phyloP scores from a whole-genome alignment of 768 basidiomycete genomes.

The Tricholoma matsutake region DNA sequence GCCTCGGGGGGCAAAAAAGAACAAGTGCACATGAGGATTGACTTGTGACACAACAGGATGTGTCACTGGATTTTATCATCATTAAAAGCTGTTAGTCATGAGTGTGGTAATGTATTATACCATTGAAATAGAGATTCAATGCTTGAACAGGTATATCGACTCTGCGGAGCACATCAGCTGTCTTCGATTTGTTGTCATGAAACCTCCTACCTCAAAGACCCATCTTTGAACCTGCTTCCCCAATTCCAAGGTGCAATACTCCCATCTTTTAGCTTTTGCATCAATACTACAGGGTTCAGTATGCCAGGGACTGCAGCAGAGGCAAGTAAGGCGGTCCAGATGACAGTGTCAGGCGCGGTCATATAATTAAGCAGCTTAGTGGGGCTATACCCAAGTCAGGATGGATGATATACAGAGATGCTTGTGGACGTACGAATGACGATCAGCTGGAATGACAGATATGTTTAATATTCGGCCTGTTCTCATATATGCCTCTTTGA shows the following conservation, averaged over 20 bases:
- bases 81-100: background rate
- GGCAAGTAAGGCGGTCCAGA: constrained; percentile 79
- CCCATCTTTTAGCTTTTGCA: constrained; percentile 86
- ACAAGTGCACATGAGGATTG: constrained; percentile 88
- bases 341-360: constrained; percentile 89
- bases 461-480: constrained; percentile 95
- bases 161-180: constrained; percentile 32
- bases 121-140: constrained; percentile 86
- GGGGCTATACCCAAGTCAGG: constrained; percentile 48
- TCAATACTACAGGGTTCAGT: constrained; percentile 89
- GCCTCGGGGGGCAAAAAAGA: constrained; percentile 90
- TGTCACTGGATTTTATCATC: constrained; percentile 52
- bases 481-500: constrained; percentile 88
- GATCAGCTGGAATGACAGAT: constrained; percentile 87
- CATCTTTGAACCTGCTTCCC: constrained; percentile 93
- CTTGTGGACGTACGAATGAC: constrained; percentile 63
- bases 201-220: constrained; percentile 70
- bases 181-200: background rate
- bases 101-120: constrained; percentile 28
- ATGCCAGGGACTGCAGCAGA: constrained; percentile 96
- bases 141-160: constrained; percentile 95
- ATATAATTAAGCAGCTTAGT: constrained; percentile 96
- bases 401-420: background rate
- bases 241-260: constrained; percentile 88
- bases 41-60: constrained; percentile 94